Evolutionary conservation across 2,329 filamentous ascomycete species (phyloP), one percentile per base, ranked within the genome.

Genomic region (Colletotrichum karsti): DNA sequence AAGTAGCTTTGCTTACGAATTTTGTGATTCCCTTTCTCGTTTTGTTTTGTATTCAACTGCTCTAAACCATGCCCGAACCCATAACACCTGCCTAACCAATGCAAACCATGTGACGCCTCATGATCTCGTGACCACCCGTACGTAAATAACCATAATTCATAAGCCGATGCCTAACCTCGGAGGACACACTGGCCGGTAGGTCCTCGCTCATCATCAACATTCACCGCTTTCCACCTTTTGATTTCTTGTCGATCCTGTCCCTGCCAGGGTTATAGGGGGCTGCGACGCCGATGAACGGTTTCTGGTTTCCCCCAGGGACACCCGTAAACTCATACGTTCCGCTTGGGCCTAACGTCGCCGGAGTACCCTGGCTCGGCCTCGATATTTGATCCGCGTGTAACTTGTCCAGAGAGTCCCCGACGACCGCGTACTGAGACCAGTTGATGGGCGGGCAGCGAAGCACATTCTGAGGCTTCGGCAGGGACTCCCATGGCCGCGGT

Each of bases 371-470:
- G 8, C 80, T 81, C 2, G 94, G 94, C 60, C 88, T 87, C 54
- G 83, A 81, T 58, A 90, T 81, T 80, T 98, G 94, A 75, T 97
- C 93, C 56, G 90, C 87, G 77, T 98, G 95, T 70, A 98, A 84
- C 77, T 90, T 92, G 78, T 98, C 94, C 37, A 98, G 84, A 2
- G 93, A 89, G 67, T 93, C 91, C 54, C 94, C 95, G 3, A 96
- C 90, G n/a, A 98, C 86, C 73, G 93, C 93, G 78, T 98, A 98
- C 76, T 97, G 95, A 12, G 91, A 89, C 95, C 95, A 98, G 82
- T 98, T 97, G 75, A 98, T 91, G 8, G 93, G 92, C 8, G 95
- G 95, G 81, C 91, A 94, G 42, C 95, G 90, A 26, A 97, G 91
- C 1, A 98, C 84, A 72, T 92, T 92, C 78, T 98, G 95, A 7